Evolutionary conservation across 2,329 filamentous ascomycete species (phyloP).

Genomic region (Plenodomus lindquistii): DNA sequence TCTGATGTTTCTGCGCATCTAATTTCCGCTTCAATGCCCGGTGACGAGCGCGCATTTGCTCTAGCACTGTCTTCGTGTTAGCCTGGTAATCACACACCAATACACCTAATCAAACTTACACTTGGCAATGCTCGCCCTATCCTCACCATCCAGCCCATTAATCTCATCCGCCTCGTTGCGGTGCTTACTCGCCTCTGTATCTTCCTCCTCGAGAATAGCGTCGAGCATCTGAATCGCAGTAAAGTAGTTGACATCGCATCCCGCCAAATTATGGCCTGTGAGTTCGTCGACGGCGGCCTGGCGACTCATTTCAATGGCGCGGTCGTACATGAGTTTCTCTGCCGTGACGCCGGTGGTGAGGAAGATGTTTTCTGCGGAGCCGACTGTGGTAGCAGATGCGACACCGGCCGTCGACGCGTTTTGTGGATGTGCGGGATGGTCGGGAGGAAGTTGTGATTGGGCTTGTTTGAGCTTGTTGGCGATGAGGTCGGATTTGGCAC

Average conservation of each 20-base stretch:
- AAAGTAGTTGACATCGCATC: slow-evolving; percentile 90
- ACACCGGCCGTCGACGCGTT: slow-evolving; percentile 68
- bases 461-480: slow-evolving; percentile 83
- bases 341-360: slow-evolving; percentile 89
- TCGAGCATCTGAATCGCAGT: slow-evolving; percentile 95
- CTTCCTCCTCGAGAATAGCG: slow-evolving; percentile 86
- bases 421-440: slow-evolving; percentile 83
- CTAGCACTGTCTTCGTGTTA: slow-evolving; percentile 49
- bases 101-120: slow-evolving; percentile 57
- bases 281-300: slow-evolving; percentile 95
- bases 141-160: slow-evolving; percentile 66
- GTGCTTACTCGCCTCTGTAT: slow-evolving; percentile 53
- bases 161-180: slow-evolving; percentile 54
- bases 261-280: slow-evolving; percentile 81
- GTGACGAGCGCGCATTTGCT: slow-evolving; percentile 50
- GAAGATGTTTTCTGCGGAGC: slow-evolving; percentile 76
- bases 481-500: slow-evolving; percentile 96
- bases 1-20: slow-evolving; percentile 44
- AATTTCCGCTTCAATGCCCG: slow-evolving; percentile 52
- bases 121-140: slow-evolving; percentile 73
- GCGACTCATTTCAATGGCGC: slow-evolving; percentile 94
- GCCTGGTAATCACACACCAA: slow-evolving; percentile 3
- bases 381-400: slow-evolving; percentile 60
- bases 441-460: slow-evolving; percentile 78
- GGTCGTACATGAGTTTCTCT: slow-evolving; percentile 97